Evolutionary conservation across 805 yeast species (phyloP).

Genomic region (Metschnikowia gelsemii): DNA sequence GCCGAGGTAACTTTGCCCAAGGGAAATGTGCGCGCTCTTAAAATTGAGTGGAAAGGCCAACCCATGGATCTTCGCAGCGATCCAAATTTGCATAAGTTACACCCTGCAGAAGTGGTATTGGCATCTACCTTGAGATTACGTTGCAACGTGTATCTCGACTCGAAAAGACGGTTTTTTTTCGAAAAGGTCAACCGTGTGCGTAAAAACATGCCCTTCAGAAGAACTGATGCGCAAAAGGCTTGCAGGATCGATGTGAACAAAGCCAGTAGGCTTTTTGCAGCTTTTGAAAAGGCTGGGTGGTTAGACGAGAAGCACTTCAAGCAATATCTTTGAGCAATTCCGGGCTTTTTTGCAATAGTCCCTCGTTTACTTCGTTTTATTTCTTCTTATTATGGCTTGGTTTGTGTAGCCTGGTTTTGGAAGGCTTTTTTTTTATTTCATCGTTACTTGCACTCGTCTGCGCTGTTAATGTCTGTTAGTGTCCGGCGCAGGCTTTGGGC

Average conservation of each 20-base stretch:
- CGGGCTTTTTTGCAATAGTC: background rate
- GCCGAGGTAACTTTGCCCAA: constrained; percentile 58
- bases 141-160: constrained; percentile 72
- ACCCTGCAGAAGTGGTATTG: constrained; percentile 85
- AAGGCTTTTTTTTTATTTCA: constrained; percentile 10
- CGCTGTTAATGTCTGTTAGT: background rate
- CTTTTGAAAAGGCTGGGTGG: constrained; percentile 92
- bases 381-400: constrained; percentile 4
- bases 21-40: constrained; percentile 62
- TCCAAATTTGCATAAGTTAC: constrained; percentile 69
- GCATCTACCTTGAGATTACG: constrained; percentile 91
- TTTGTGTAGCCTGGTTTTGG: constrained; percentile 5
- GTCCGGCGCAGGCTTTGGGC: background rate
- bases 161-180: constrained; percentile 71
- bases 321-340: constrained; percentile 16
- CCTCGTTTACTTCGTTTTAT: background rate
- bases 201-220: constrained; percentile 75
- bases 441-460: constrained; percentile 5
- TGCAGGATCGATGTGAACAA: constrained; percentile 96
- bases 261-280: constrained; percentile 86
- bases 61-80: constrained; percentile 87
- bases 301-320: constrained; percentile 69
- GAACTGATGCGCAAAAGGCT: constrained; percentile 98
- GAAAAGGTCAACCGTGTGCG: constrained; percentile 81
- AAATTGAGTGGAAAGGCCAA: constrained; percentile 97